Evolutionary conservation across 1,284 basidiomycete species (phyloP), one percentile per base, ranked within the genome.

Genomic region (Malassezia vespertilionis): DNA sequence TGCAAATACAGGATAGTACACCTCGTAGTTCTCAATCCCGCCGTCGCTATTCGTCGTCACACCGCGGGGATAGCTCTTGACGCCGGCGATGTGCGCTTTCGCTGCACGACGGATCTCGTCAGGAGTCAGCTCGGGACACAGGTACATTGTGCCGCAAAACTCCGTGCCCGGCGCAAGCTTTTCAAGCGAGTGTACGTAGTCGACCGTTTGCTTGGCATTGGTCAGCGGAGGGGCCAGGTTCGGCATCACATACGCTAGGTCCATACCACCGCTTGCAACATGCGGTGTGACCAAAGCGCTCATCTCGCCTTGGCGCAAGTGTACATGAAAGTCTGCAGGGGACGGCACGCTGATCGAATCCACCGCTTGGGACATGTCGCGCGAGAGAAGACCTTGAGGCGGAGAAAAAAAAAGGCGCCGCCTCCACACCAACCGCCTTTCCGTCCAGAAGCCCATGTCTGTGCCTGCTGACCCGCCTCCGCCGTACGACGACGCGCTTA

Each of bases 41-140:
- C 85, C 82, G 53, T 90, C 87, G 27, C 87, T 93, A 73, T 96
- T 95, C 40, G 93, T 99, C 8, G 93, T 99, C 2, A 99, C 93
- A 11, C 93, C 93, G 56, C 87, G 78, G 37, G 93, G 93, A 71
- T 97, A 99, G 20, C 85, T 89, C 74, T 97, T 97, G 61, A 97
- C 88, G 31, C 93, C 90, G 48, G 52, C 47, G 31, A 60, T 52
- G 21, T 56, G 52, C 14, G 46, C 45, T 7, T 46, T 48, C 8
- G 52, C 41, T 4, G 93, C 93, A 71, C 85, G 89, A 56, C 78
- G 78, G 60, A 97, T 84, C 69, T 96, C 88, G 17, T 83, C 82
- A 1, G 88, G 86, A 1, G 89, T 91, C 38, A 97, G 79, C 33
- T 84, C 81, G 0, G 86, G 84, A 33, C 83, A 86, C 8, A 99